Evolutionary conservation across 352 stramenopile genomes (phyloP), one percentile per base, ranked within the genome.

Genomic region (Phytopythium helicoides): DNA sequence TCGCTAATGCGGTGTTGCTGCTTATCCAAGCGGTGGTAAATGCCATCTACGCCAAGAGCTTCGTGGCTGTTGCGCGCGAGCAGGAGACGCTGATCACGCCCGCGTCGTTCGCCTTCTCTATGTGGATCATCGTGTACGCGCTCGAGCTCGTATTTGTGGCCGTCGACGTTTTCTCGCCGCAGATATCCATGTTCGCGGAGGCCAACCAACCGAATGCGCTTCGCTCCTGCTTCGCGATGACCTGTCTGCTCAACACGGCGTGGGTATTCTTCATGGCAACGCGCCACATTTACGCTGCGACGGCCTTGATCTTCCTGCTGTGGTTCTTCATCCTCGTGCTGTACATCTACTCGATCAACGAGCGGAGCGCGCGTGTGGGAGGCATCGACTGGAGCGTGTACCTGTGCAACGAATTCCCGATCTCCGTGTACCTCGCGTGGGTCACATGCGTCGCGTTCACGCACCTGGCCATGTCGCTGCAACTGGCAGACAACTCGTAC

Each of bases 351-450:
- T 71, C 82, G n/a, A 67, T 90, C 19, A 90, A 88, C 39, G 82
- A 92, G 51, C 79, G 80, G 23, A 78, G 73, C 35, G 39, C 62
- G 47, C 71, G 68, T n/a, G 21, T 28, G 4, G 42, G 26, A 12
- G 19, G n/a, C 23, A 77, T 84, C 49, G 73, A 88, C 52, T 92
- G 81, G 81, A 59, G 67, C n/a, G 36, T 74, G 25, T 90, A 90
- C 62, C 26, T 86, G 33, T 90, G 79, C 67, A 89, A 84, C 41
- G 77, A 90, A 49, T 54, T 90, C 18, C 75, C 82, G 12, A 80
- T 90, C 56, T 79, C 79, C 9, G 58, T 84, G 58, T 92, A 92
- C 64, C 89, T 92, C 64, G 74, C 70, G 9, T 92, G 81, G 81
- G 77, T 92, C 44, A 90, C 79, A 1, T 80, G 71, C 36, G 58